phyloP scores from a whole-genome alignment of 345 rosid species.

The Punica granatum region DNA sequence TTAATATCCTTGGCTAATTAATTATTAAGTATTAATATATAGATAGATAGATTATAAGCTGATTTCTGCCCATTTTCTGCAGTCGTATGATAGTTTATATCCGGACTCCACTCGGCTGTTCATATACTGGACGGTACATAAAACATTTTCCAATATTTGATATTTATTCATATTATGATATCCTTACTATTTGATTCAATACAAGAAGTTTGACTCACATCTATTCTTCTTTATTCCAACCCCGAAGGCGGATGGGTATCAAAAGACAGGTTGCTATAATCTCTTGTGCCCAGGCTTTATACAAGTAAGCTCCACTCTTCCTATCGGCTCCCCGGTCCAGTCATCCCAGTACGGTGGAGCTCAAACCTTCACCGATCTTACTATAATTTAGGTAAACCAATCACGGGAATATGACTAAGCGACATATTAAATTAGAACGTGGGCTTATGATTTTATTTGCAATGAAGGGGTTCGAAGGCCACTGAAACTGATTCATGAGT shows the following conservation, averaged over 20 bases:
- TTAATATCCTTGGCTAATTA: background rate
- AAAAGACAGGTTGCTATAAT: background rate
- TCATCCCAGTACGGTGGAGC: background rate
- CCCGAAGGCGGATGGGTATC: background rate
- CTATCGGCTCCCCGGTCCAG: background rate
- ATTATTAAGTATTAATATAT: background rate
- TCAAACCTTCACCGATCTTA: background rate
- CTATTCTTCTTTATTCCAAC: background rate
- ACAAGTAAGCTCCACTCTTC: background rate
- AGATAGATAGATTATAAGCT: too few species aligned
- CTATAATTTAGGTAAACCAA: background rate
- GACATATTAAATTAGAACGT: too few species aligned
- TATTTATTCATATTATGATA: too few species aligned
- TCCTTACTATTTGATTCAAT: background rate
- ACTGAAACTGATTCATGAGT: too few species aligned
- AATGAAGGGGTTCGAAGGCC: too few species aligned
- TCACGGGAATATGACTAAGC: too few species aligned
- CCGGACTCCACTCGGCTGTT: background rate
- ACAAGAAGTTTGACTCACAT: background rate
- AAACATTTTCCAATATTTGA: too few species aligned
- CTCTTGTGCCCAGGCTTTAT: background rate
- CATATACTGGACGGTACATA: background rate
- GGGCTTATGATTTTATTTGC: too few species aligned
- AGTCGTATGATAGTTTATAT: background rate
- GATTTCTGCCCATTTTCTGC: too few species aligned